These are phyloP conservation scores for Sporisorium reilianum DNA, from an alignment of 1,284 basidiomycete genomes.

Conservation along the genomic window DNA sequence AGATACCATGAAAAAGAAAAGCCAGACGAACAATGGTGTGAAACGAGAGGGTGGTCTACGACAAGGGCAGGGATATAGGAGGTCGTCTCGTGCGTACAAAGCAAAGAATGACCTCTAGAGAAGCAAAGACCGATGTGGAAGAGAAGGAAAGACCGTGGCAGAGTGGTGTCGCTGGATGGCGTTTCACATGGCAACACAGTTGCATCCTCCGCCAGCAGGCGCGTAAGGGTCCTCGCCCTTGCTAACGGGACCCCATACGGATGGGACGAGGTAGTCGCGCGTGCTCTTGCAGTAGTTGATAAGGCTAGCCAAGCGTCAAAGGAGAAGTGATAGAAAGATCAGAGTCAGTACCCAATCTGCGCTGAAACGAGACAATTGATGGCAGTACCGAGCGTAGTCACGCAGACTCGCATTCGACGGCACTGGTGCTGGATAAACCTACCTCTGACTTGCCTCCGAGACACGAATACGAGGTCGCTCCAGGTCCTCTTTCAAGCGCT, in stretches of 20 bases:
- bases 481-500: slow-evolving; percentile 88
- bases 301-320: slow-evolving; percentile 73
- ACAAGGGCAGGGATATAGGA: slow-evolving; percentile 19
- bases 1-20: slow-evolving; percentile 1
- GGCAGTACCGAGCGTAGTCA: background rate
- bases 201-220: slow-evolving; percentile 75
- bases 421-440: slow-evolving; percentile 58
- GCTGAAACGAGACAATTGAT: background rate
- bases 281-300: slow-evolving; percentile 92
- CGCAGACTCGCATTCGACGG: background rate
- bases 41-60: background rate
- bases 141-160: no score
- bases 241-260: slow-evolving; percentile 90
- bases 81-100: background rate
- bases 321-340: background rate
- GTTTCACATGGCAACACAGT: slow-evolving; percentile 59
- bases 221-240: slow-evolving; percentile 91
- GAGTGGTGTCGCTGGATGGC: background rate
- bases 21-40: background rate
- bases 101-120: background rate
- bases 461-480: slow-evolving; percentile 86
- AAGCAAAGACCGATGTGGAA: background rate
- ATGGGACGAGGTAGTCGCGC: slow-evolving; percentile 87
- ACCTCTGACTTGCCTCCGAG: slow-evolving; percentile 91
- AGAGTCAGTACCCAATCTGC: background rate